Evolutionary conservation across 208 protist genomes (phyloP), one percentile per base, ranked within the genome.

Genomic region (Tetramitus jugosus): DNA sequence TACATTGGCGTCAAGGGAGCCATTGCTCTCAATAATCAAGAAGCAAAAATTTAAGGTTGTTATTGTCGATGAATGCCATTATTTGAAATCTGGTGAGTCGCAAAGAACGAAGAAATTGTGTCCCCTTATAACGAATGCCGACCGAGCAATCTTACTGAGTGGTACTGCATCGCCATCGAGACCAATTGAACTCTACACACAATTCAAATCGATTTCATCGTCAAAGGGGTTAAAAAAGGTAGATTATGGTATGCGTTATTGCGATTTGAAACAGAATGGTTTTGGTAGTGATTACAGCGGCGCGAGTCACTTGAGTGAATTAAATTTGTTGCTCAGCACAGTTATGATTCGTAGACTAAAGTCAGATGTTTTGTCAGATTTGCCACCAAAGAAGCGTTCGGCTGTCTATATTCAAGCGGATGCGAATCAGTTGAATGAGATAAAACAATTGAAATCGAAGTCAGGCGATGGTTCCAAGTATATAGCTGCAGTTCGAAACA

Each of bases 11-110:
- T 52, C 76, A 8, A 86, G 39, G 31, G 39, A 82, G 7, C 31
- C 23, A 31, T 53, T 31, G 45, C 20, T 40, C 37, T 20, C 31
- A 62, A 49, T 39, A 37, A 26, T 86, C n/a, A 40, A 2, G 17
- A 39, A 29, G 37, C 14, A 45, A 37, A 60, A 64, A 23, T 97
- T 95, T 77, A 85, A 88, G 29, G 84, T 94, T 0, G 91, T 97
- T 13, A 93, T 97, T 37, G 80, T 91, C 26, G 95, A 98, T 86
- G 95, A 98, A 87, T 92, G 90, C 14, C 95, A 98, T 88, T 93
- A 90, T 76, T 90, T 98, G 72, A 98, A 98, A 77, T 89, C 85
- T 40, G 82, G 80, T 0, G 90, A 90, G 39, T 77, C 61, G 26
- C 29, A 78, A 74, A 85, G 93, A n/a, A 89, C 92, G 10, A 77